Percentiles rank a stretch among this genome's conserved stretches.
Evolutionary conservation across 2,329 filamentous ascomycete species (phyloP).

Genomic region (Trichophyton schoenleinii): DNA sequence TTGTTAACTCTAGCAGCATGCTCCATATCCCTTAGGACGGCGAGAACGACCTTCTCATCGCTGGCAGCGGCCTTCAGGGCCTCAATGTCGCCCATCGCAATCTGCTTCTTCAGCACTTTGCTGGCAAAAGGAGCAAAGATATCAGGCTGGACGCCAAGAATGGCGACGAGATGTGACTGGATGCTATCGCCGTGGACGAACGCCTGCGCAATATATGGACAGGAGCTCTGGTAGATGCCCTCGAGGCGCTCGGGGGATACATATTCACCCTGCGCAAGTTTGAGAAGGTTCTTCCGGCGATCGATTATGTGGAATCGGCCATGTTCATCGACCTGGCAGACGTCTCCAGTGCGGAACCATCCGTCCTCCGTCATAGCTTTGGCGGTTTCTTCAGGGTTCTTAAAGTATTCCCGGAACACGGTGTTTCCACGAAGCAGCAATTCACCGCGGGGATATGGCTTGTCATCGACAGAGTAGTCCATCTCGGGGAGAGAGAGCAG

Average conservation of each 20-base stretch:
- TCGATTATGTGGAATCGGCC: constrained; percentile 91
- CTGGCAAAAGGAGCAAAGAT: constrained; percentile 69
- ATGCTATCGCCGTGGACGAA: constrained; percentile 85
- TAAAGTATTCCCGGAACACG: constrained; percentile 78
- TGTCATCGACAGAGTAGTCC: constrained; percentile 80
- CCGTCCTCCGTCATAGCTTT: constrained; percentile 76
- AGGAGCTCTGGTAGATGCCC: constrained; percentile 79
- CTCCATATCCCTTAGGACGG: constrained; percentile 67
- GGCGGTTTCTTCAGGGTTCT: constrained; percentile 73
- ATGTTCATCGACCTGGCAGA: constrained; percentile 68
- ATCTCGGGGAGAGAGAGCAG: constrained; percentile 82
- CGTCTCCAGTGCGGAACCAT: constrained; percentile 96
- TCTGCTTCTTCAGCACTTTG: constrained; percentile 57
- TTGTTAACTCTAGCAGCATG: constrained; percentile 68
- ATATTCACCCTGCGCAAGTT: constrained; percentile 95
- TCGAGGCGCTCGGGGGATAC: constrained; percentile 95
- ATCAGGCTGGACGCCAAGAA: constrained; percentile 80
- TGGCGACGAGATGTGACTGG: constrained; percentile 67
- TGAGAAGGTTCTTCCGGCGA: constrained; percentile 97
- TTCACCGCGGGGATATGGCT: constrained; percentile 81
- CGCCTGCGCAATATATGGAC: constrained; percentile 62
- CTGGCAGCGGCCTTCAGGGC: constrained; percentile 55
- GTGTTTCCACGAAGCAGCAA: constrained; percentile 69
- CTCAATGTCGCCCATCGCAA: constrained; percentile 51
- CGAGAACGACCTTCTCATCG: constrained; percentile 59